These are phyloP conservation scores for Boletus insuetus DNA, from an alignment of 768 basidiomycete species.

Conservation along the genomic window DNA sequence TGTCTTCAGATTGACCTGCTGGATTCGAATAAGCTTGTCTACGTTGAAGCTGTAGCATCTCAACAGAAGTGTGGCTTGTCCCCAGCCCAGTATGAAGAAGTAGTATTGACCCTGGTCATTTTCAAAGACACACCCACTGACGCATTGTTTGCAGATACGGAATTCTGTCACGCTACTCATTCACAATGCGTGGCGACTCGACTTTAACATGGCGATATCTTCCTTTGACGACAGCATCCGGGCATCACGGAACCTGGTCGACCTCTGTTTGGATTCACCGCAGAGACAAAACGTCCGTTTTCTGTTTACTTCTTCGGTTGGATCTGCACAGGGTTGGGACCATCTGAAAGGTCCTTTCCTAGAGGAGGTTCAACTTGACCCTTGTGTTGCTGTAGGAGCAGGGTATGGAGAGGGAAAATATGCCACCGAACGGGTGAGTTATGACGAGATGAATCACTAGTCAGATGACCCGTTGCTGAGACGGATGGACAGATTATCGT, in stretches of 20 bases:
- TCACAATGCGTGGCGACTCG: constrained; percentile 40
- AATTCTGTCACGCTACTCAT: constrained; percentile 31
- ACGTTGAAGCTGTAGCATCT: constrained; percentile 38
- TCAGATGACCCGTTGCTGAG: too few species aligned
- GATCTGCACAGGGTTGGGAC: constrained; percentile 24
- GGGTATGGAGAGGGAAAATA: constrained; percentile 41
- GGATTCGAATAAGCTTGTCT: constrained; percentile 32
- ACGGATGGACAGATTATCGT: constrained; percentile 20
- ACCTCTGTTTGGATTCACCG: constrained; percentile 15
- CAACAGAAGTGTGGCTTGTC: constrained; percentile 30
- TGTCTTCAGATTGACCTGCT: constrained; percentile 32
- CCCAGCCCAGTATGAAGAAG: constrained; percentile 27
- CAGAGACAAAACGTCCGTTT: constrained; percentile 11
- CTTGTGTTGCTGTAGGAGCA: constrained; percentile 26
- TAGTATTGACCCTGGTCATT: constrained; percentile 1
- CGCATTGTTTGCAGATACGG: constrained; percentile 9
- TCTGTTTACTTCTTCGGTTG: constrained; percentile 28
- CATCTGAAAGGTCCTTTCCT: constrained; percentile 30
- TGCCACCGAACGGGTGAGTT: constrained; percentile 33
- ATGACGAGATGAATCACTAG: neutral
- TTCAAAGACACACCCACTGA: neutral
- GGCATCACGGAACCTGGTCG: constrained; percentile 33
- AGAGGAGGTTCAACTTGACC: constrained; percentile 33
- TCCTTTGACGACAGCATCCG: constrained; percentile 39
- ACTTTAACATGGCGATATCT: constrained; percentile 38